Base-by-base conservation (phyloP, 2,329 filamentous ascomycete genomes). In the Rutstroemia sp. region DNA sequence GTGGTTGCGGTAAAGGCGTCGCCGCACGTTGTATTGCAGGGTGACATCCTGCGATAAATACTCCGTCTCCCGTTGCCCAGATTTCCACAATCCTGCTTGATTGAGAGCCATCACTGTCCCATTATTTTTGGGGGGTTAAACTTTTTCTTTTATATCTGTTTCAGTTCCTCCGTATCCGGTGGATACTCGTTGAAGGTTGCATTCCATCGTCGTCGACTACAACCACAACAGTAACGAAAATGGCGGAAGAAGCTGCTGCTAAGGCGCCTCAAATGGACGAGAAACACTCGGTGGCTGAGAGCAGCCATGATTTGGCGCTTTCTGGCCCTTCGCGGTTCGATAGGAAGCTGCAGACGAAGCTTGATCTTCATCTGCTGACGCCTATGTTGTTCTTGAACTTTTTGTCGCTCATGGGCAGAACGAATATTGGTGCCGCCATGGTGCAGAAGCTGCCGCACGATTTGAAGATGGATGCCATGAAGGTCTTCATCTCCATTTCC, bases 401-500 rank as follows among this genome's bases (percentile, higher is more conserved):
- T 37, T 47, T 56, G n/a, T 59, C 57, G 18, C 44, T 59, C 18
- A 59, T 59, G 57, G 49, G 57, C 8, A 34, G 57, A 44, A 59
- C 54, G 7, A 59, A 59, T 12, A 53, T 59, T 16, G 57, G 57
- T 34, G 49, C 53, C 12, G 57, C 54, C 19, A 52, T 59, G 53
- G 50, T 59, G 39, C 57, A 67, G 38, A 49, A 58, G 10, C 51
- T 68, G 16, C 64, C 65, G 19, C 52, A 61, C 12, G 64, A 68
- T 18, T 59, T 68, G 18, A 58, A 62, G 23, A 57, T 66, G 18
- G 60, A 60, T 41, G 53, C 60, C 23, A 61, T 60, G 54, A 57
- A 65, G 49, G 59, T 66, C 16, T 66, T 66, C n/a, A 38, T 65
- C 16, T 58, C 37, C 67, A 58, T 79, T 59, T 64, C 69, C 0